Evolutionary conservation across 2,329 filamentous ascomycete species (phyloP).

Genomic region (Aspergillus alliaceus): DNA sequence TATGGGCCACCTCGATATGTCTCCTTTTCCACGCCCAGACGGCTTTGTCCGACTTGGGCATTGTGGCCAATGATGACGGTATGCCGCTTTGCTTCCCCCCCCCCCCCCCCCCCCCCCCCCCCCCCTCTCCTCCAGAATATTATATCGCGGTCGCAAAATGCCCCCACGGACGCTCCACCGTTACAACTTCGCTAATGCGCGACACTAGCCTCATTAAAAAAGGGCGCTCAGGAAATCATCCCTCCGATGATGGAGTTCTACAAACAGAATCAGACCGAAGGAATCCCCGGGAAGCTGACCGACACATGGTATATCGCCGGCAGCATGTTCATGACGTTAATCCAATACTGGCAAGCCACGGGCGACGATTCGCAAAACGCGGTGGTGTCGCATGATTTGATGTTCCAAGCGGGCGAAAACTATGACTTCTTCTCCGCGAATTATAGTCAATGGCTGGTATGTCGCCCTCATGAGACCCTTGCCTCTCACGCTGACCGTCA

Average conservation of each 20-base stretch:
- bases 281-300: slow-evolving; percentile 55
- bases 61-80: background rate
- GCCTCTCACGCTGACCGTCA: background rate
- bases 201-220: slow-evolving; percentile 36
- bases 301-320: slow-evolving; percentile 75
- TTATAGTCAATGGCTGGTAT: slow-evolving; percentile 37
- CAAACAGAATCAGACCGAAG: slow-evolving; percentile 48
- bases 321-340: slow-evolving; percentile 65
- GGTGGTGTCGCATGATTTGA: slow-evolving; percentile 46
- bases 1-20: background rate
- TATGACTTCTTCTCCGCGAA: slow-evolving; percentile 31
- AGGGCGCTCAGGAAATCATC: slow-evolving; percentile 40
- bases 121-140: too few relatives aligned
- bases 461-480: slow-evolving; percentile 51
- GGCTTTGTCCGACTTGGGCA: background rate
- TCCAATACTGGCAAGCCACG: slow-evolving; percentile 69
- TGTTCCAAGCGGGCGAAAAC: slow-evolving; percentile 27
- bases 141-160: background rate
- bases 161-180: background rate
- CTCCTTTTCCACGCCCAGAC: background rate
- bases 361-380: slow-evolving; percentile 63
- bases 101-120: too few relatives aligned
- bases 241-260: slow-evolving; percentile 53
- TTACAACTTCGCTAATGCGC: background rate
- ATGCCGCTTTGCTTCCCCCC: background rate